Evolutionary conservation across 2,329 filamentous ascomycete species (phyloP).

Genomic region (Rutstroemia sp.): DNA sequence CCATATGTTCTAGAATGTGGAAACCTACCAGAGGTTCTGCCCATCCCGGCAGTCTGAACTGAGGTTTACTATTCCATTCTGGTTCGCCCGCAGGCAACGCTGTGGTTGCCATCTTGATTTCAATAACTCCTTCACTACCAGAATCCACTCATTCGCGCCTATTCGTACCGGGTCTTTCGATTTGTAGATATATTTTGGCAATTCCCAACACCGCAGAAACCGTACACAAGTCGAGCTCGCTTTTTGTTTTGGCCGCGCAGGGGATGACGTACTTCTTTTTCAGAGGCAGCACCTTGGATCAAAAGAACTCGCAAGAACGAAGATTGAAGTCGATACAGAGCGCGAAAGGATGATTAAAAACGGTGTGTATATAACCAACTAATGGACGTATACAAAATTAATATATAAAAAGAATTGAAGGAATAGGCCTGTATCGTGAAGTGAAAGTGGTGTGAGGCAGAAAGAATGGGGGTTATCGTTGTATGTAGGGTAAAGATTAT

Average conservation of each 20-base stretch:
- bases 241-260: background rate
- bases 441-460: too few relatives aligned
- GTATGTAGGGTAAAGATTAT: too few relatives aligned
- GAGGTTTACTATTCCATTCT: conserved; percentile 28
- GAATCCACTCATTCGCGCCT: background rate
- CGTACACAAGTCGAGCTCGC: background rate
- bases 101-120: background rate
- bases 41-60: conserved; percentile 29
- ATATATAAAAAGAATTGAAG: too few relatives aligned
- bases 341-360: too few relatives aligned
- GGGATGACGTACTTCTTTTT: conserved; percentile 6
- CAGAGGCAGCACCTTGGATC: background rate
- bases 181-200: too few relatives aligned
- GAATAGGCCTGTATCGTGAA: too few relatives aligned
- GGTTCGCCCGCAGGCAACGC: conserved; percentile 16
- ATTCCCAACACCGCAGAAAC: background rate
- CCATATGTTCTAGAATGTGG: background rate
- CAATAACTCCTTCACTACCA: background rate
- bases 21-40: conserved; percentile 27
- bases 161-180: background rate
- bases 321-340: too few relatives aligned
- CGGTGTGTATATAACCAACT: too few relatives aligned
- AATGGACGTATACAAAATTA: too few relatives aligned
- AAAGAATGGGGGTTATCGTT: too few relatives aligned
- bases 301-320: background rate